phyloP scores from a whole-genome alignment of 148 eudicot species.

The Beta vulgaris region DNA sequence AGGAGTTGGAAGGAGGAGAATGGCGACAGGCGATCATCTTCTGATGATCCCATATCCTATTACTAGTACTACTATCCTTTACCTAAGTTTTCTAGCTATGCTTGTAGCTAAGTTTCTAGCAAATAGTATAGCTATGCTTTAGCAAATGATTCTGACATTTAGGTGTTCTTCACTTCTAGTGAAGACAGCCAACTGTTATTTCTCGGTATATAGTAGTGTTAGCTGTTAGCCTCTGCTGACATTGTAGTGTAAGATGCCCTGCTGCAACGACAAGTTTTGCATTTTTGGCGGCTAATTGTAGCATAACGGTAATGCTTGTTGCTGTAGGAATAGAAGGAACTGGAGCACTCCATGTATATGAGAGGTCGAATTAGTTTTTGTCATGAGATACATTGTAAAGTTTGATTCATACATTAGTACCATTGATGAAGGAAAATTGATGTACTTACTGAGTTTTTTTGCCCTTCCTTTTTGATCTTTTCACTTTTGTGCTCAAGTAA shows the following conservation, averaged over 20 bases:
- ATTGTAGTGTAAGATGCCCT: constrained; percentile 7
- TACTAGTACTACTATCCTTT: not conserved
- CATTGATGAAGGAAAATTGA: not conserved
- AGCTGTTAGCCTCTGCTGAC: constrained; percentile 29
- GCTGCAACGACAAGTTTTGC: not conserved
- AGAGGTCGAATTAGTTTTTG: not conserved
- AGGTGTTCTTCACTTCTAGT: not conserved
- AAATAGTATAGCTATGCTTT: constrained; percentile 18
- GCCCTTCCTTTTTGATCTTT: not conserved
- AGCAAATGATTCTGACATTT: constrained; percentile 2
- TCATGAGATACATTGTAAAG: not conserved
- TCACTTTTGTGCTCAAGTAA: too few relatives aligned
- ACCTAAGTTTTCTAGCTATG: constrained; percentile 28
- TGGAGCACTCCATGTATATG: constrained; percentile 5
- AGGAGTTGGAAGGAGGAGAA: constrained; percentile 15
- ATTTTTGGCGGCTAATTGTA: not conserved
- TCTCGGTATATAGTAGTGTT: not conserved
- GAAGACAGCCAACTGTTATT: not conserved
- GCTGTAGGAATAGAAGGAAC: constrained; percentile 1
- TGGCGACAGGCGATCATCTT: constrained; percentile 33
- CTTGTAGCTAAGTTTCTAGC: constrained; percentile 13
- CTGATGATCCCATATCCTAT: constrained; percentile 35
- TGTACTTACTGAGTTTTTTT: not conserved
- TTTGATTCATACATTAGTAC: not conserved
- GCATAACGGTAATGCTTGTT: constrained; percentile 13